Conservation (phyloP, 1,284 basidiomycete genomes). For the Termitomyces sp. region DNA sequence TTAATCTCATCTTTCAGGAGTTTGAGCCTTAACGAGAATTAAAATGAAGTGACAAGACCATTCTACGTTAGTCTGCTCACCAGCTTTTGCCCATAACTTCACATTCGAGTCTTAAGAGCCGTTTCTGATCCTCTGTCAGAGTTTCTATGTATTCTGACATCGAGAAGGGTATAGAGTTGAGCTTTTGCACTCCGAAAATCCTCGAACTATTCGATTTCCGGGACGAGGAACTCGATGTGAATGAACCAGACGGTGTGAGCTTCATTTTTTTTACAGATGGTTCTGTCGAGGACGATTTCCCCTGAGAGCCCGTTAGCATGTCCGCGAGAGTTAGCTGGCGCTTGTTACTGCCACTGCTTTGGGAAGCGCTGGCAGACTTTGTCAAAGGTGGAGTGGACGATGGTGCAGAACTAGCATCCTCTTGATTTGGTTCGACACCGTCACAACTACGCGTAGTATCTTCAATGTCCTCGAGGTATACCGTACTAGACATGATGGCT, state of each 20-base stretch:
- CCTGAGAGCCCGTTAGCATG: conserved; percentile 48
- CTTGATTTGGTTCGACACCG: conserved; percentile 8
- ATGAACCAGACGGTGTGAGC: conserved; percentile 22
- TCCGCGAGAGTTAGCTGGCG: conserved; percentile 62
- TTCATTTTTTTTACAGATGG: conserved; percentile 41
- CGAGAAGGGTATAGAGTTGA: conserved; percentile 71
- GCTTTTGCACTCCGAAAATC: conserved; percentile 31
- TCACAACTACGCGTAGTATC: conserved; percentile 4
- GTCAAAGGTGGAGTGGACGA: conserved; percentile 4
- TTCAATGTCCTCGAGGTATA: conserved; percentile 59
- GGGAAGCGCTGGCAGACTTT: conserved; percentile 3
- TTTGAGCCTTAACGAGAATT: conserved; percentile 50
- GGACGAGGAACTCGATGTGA: conserved; percentile 15
- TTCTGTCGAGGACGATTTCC: conserved; percentile 25
- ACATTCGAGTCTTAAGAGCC: conserved; percentile 62
- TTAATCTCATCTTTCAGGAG: conserved; percentile 67
- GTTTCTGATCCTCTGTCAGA: conserved; percentile 53
- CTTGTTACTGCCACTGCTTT: conserved; percentile 35
- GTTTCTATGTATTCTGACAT: conserved; percentile 48
- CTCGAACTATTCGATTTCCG: conserved; percentile 7
- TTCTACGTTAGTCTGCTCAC: conserved; percentile 32
- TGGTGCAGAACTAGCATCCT: conserved; percentile 7
- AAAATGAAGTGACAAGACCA: background rate
- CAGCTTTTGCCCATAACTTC: conserved; percentile 71
- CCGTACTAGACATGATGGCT: conserved; percentile 34